phyloP scores from a whole-genome alignment of 495 filamentous ascomycete genomes.

The Aspergillus baeticus region DNA sequence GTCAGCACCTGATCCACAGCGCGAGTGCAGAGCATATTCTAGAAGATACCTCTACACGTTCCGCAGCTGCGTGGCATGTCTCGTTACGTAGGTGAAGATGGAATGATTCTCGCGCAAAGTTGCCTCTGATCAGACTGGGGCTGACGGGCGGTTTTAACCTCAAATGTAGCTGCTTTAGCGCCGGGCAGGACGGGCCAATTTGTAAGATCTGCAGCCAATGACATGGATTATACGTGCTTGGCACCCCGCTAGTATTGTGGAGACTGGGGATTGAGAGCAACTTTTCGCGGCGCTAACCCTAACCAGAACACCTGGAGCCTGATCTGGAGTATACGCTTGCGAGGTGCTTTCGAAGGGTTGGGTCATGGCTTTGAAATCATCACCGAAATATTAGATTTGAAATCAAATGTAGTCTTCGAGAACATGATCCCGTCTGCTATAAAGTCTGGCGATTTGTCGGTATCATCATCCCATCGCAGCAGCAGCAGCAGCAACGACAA shows the following conservation, averaged over 20 bases:
- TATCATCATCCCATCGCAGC: too few species aligned
- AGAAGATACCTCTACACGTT: constrained; percentile 9
- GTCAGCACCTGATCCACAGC: not conserved
- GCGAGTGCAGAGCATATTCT: not conserved
- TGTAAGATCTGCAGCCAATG: too few species aligned
- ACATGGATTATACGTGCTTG: too few species aligned
- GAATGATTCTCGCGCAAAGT: constrained; percentile 4
- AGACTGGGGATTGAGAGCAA: not conserved
- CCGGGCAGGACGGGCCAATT: too few species aligned
- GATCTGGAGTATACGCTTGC: not conserved
- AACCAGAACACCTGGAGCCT: not conserved
- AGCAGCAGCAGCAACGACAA: not conserved
- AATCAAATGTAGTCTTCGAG: too few species aligned
- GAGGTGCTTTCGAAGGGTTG: not conserved
- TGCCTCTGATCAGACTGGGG: not conserved
- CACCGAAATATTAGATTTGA: too few species aligned
- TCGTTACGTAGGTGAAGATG: not conserved
- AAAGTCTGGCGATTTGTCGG: too few species aligned
- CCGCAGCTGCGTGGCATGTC: constrained; percentile 3
- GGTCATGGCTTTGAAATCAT: too few species aligned
- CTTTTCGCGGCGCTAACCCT: constrained; percentile 9
- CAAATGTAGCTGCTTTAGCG: not conserved
- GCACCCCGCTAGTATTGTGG: not conserved
- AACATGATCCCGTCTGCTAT: too few species aligned
- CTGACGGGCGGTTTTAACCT: not conserved